These are phyloP conservation scores for Scopulariopsis brevicaulis DNA, from an alignment of 2,329 filamentous ascomycete species.

Conservation along the genomic window DNA sequence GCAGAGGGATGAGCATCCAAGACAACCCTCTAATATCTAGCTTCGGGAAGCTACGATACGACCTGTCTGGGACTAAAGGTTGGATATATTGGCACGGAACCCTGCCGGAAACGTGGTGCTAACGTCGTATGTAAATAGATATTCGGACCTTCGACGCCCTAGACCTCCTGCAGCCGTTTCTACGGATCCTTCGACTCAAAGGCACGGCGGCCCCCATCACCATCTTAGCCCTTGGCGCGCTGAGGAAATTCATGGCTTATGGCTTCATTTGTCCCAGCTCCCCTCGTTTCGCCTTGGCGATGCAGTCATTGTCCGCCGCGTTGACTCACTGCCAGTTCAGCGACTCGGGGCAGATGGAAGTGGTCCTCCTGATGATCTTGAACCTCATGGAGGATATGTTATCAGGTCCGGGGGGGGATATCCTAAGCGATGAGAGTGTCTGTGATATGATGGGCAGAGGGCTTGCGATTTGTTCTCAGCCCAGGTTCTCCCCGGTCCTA, in stretches of 20 bases:
- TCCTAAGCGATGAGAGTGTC: constrained; percentile 95
- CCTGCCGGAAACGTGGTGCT: not conserved
- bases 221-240: constrained; percentile 81
- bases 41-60: constrained; percentile 80
- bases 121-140: constrained; percentile 37
- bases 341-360: constrained; percentile 88
- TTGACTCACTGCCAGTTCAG: constrained; percentile 97
- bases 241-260: constrained; percentile 95
- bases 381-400: constrained; percentile 99
- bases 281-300: constrained; percentile 78
- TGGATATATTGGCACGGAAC: constrained; percentile 10
- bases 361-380: constrained; percentile 85
- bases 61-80: constrained; percentile 79
- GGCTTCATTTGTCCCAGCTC: constrained; percentile 77
- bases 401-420: constrained; percentile 79
- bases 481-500: constrained; percentile 80
- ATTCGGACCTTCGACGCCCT: constrained; percentile 84
- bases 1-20: constrained; percentile 94
- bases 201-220: constrained; percentile 95
- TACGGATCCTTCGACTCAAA: constrained; percentile 92
- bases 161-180: constrained; percentile 80
- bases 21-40: constrained; percentile 94
- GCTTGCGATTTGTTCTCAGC: constrained; percentile 92
- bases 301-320: constrained; percentile 88
- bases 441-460: constrained; percentile 99